Conservation (phyloP, 2,329 filamentous ascomycete genomes). For the Hymenoscyphus fructigenus region DNA sequence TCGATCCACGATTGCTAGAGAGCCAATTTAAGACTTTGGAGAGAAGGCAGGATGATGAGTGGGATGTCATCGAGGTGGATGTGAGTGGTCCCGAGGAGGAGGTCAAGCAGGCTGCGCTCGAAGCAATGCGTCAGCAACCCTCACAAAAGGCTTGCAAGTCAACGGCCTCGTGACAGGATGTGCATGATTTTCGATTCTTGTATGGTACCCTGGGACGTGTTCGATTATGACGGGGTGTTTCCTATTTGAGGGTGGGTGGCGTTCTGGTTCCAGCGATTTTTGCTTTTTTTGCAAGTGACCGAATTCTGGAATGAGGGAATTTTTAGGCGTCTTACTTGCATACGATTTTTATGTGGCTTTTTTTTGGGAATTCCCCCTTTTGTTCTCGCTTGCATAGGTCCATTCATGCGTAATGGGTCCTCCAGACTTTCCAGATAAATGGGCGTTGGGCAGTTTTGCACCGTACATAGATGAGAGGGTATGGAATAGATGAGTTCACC, state of each 20-base stretch:
- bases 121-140: slow-evolving; percentile 20
- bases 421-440: not conserved
- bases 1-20: slow-evolving; percentile 93
- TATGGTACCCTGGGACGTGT: not conserved
- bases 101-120: slow-evolving; percentile 60
- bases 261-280: slow-evolving; percentile 1
- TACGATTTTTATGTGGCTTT: slow-evolving; percentile 6
- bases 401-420: not conserved
- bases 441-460: not conserved
- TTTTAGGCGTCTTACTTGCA: slow-evolving; percentile 10
- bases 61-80: slow-evolving; percentile 70
- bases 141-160: not conserved
- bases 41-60: slow-evolving; percentile 68
- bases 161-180: not conserved
- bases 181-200: not conserved
- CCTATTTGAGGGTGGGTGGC: not conserved
- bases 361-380: slow-evolving; percentile 6
- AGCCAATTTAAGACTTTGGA: slow-evolving; percentile 91
- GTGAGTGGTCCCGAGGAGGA: slow-evolving; percentile 58
- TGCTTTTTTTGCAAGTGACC: slow-evolving; percentile 5
- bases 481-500: not conserved
- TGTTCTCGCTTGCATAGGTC: slow-evolving; percentile 9
- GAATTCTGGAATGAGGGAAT: slow-evolving; percentile 2
- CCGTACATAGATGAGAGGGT: not conserved
- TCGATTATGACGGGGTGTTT: not conserved